Conservation (phyloP, 805 yeast genomes). For the Nakazawaea wyomingensis region DNA sequence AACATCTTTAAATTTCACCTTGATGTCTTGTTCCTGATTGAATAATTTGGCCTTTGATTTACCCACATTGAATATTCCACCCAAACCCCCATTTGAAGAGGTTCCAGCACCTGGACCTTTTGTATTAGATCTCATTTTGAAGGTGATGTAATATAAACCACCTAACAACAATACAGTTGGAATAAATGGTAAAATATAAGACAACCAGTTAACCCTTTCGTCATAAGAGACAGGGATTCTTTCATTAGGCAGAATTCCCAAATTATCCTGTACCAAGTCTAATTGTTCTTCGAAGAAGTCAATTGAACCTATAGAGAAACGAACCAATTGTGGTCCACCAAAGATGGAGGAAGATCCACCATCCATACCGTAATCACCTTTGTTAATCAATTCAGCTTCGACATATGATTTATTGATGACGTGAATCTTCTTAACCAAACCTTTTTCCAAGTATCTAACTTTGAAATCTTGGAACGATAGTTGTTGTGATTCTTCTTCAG, state of each 20-base stretch:
- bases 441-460: conserved; percentile 65
- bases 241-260: conserved; percentile 53
- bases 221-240: conserved; percentile 80
- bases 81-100: conserved; percentile 62
- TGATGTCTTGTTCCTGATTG: conserved; percentile 87
- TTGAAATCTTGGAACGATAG: conserved; percentile 92
- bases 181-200: conserved; percentile 63
- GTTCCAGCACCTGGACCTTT: conserved; percentile 19
- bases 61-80: conserved; percentile 80
- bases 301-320: conserved; percentile 82
- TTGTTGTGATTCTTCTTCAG: conserved; percentile 23
- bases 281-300: conserved; percentile 82
- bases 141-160: conserved; percentile 77
- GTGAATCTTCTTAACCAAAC: conserved; percentile 64
- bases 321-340: conserved; percentile 22
- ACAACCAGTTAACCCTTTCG: conserved; percentile 61
- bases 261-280: conserved; percentile 68
- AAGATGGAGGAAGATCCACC: neutral
- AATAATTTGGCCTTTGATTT: conserved; percentile 87
- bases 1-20: conserved; percentile 85
- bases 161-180: conserved; percentile 91
- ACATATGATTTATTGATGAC: conserved; percentile 78
- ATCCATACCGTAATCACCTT: conserved; percentile 26
- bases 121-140: conserved; percentile 43
- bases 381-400: conserved; percentile 44